Evolutionary conservation across 2,329 filamentous ascomycete species (phyloP).

Genomic region (Ophiostoma himal-ulmi): DNA sequence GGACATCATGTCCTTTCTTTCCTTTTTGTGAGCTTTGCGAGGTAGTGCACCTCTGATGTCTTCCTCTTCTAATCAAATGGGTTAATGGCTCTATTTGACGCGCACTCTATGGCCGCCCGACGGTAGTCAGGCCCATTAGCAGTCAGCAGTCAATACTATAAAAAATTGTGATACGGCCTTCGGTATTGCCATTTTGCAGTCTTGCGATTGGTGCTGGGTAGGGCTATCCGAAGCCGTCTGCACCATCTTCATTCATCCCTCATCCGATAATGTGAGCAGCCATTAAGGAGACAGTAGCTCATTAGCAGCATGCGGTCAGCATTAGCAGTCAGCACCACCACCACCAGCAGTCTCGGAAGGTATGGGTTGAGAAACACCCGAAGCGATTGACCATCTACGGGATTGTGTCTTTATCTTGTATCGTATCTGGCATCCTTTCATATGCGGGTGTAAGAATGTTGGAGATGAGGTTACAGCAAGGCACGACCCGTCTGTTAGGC

Average conservation of each 20-base stretch:
- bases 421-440: neutral
- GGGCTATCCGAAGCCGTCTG: neutral
- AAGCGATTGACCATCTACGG: neutral
- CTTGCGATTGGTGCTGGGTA: neutral
- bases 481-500: slow-evolving; percentile 5
- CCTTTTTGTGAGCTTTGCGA: neutral
- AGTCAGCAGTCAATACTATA: neutral
- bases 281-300: neutral
- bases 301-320: neutral
- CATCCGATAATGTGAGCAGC: neutral
- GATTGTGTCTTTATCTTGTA: neutral
- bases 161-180: no score
- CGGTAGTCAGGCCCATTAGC: no score
- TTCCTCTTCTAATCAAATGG: neutral
- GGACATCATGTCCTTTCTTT: neutral
- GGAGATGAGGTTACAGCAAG: slow-evolving; percentile 1
- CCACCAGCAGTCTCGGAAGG: neutral
- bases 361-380: neutral
- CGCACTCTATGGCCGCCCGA: no score
- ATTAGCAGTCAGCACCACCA: neutral
- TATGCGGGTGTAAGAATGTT: neutral
- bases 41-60: neutral
- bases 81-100: neutral
- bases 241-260: neutral
- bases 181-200: no score